A percentile compares a stretch with the other conserved stretches of the same genome.
These are phyloP conservation scores for Teratosphaeria zuluensis DNA, from an alignment of 2,329 filamentous ascomycete genomes.

Conservation along the genomic window DNA sequence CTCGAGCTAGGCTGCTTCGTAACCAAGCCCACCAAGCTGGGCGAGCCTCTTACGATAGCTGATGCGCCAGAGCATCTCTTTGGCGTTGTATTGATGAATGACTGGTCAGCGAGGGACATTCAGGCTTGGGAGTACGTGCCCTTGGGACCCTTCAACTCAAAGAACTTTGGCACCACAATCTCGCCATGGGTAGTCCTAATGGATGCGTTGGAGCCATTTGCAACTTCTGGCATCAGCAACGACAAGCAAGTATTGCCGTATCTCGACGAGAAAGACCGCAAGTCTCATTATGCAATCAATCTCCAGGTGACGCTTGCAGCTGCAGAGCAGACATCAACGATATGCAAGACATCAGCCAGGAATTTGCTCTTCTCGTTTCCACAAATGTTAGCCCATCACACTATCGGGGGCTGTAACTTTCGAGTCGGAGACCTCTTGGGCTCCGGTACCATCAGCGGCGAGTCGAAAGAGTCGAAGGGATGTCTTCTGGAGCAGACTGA, in stretches of 20 bases:
- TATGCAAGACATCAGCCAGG: slow-evolving; percentile 51
- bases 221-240: slow-evolving; percentile 45
- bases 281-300: slow-evolving; percentile 57
- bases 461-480: slow-evolving; percentile 48
- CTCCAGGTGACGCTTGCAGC: slow-evolving; percentile 49
- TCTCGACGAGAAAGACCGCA: slow-evolving; percentile 50
- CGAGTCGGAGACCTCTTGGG: slow-evolving; percentile 65
- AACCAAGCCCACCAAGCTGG: slow-evolving; percentile 54
- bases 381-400: slow-evolving; percentile 74
- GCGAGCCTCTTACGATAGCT: slow-evolving; percentile 51
- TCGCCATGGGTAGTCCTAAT: slow-evolving; percentile 70
- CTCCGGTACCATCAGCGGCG: slow-evolving; percentile 68
- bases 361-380: slow-evolving; percentile 74
- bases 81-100: slow-evolving; percentile 73
- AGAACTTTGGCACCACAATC: slow-evolving; percentile 73
- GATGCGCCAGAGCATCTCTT: slow-evolving; percentile 65
- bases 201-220: slow-evolving; percentile 64
- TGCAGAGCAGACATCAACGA: slow-evolving; percentile 36
- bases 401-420: slow-evolving; percentile 65
- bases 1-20: slow-evolving; percentile 72
- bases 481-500: slow-evolving; percentile 64
- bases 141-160: slow-evolving; percentile 70
- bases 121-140: slow-evolving; percentile 80
- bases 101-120: slow-evolving; percentile 77
- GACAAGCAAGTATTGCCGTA: slow-evolving; percentile 50